Base-by-base conservation (phyloP, 2,329 filamentous ascomycete genomes). In the Neopestalotiopsis rosae region DNA sequence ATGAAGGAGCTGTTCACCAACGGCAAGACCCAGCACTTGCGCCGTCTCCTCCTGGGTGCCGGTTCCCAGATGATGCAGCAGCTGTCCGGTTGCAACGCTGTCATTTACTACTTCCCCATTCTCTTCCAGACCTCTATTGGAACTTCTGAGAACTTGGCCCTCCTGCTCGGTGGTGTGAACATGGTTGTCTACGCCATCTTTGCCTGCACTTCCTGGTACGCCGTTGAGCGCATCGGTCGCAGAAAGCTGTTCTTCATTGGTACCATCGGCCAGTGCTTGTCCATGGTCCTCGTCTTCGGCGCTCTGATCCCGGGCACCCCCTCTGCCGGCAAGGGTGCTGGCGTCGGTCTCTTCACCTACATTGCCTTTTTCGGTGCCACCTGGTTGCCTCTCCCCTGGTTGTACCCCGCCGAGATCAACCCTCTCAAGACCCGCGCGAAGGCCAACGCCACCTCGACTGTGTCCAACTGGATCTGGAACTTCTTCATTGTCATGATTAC, bases 351-450 rank as follows among this genome's bases (percentile, higher is more conserved):
- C 13, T 92, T 92, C 80, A 85, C 89, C 2, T 92, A 91, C 79
- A 92, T 92, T 74, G 88, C 89, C 4, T 90, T 89, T 67, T 92
- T 92, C 71, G 90, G 90, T 42, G 89, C 89, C 0, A 89, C 88
- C 0, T 91, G 88, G 85, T 77, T 91, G 6, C 89, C 89, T 17
- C 83, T 91, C 30, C 89, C 89, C 0, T 91, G 89, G 88, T 73
- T 88, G 73, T 87, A 86, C 71, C 83, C 87, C 1, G 86, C 87
- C 57, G 85, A 88, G 72, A 81, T 88, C 70, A 88, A 87, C 75
- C 83, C 84, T 0, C 79, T 86, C 65, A 81, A 83, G 75, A 85
- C 82, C 17, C 76, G 83, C 13, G 80, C 79, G 4, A 84, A 84
- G 76, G 82, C 82, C 34, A 82, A 83, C 56, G 85, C 85, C 12